Evolutionary conservation across 768 basidiomycete genomes (phyloP).

Genomic region (Russula sp.): DNA sequence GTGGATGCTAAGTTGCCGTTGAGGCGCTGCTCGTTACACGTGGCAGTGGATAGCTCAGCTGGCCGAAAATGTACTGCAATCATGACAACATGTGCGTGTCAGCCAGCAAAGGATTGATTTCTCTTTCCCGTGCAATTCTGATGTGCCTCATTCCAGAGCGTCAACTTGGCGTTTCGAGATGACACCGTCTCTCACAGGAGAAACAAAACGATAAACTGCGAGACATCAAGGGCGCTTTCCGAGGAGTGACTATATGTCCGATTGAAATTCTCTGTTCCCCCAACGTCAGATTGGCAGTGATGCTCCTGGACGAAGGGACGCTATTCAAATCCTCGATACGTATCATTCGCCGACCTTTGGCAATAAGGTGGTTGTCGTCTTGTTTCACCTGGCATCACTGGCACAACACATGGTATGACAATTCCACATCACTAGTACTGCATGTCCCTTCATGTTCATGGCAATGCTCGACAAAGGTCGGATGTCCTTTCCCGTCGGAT

Average conservation of each 20-base stretch:
- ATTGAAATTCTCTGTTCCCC: slow-evolving; percentile 31
- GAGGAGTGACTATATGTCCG: neutral
- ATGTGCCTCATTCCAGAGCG: neutral
- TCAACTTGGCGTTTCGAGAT: neutral
- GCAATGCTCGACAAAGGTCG: neutral
- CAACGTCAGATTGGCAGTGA: neutral
- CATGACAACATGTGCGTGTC: neutral
- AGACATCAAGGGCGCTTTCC: no score
- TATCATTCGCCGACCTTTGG: neutral
- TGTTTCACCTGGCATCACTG: neutral
- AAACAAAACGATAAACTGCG: neutral
- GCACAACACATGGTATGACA: neutral
- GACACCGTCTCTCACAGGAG: neutral
- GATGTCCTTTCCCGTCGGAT: neutral
- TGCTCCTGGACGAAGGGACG: neutral
- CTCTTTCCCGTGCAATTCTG: neutral
- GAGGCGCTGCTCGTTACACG: neutral
- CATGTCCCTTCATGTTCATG: neutral
- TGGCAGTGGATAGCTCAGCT: neutral
- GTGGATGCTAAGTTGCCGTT: neutral
- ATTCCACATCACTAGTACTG: neutral
- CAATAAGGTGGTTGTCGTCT: neutral
- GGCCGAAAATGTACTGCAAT: neutral
- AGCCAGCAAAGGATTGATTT: neutral
- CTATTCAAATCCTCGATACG: neutral